Percentiles rank a stretch among this genome's conserved stretches.
Evolutionary conservation across 2,329 filamentous ascomycete genomes (phyloP).

Genomic region (Paracorniculantispora psalliotae): DNA sequence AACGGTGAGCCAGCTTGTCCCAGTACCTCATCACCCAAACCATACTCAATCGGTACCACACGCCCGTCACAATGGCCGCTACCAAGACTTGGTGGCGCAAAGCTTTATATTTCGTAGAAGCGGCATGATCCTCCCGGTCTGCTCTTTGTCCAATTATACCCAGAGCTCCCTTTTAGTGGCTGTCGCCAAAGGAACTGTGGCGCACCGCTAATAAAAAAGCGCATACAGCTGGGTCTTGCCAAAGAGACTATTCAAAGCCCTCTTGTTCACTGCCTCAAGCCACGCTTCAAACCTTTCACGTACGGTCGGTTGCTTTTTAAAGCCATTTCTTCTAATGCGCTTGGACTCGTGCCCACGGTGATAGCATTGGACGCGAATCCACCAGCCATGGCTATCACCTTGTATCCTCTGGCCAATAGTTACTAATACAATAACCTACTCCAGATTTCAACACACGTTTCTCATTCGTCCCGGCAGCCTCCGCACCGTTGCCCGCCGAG

Average conservation of each 20-base stretch:
- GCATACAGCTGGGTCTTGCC: not conserved
- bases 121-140: not conserved
- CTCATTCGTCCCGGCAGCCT: conserved; percentile 8
- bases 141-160: not conserved
- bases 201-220: not conserved
- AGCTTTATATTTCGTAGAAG: not conserved
- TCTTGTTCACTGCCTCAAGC: not conserved
- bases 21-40: not conserved
- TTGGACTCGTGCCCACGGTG: not conserved
- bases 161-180: not conserved
- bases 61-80: not conserved
- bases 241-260: conserved; percentile 1
- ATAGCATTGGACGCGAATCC: not conserved
- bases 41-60: not conserved
- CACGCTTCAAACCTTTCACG: not conserved
- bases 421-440: not conserved
- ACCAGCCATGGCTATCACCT: not conserved
- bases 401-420: not conserved
- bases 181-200: not conserved
- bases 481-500: not conserved
- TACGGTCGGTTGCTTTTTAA: not conserved
- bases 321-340: not conserved
- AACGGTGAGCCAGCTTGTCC: not conserved
- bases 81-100: not conserved
- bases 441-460: not conserved